Evolutionary conservation across 2,329 filamentous ascomycete genomes (phyloP), one percentile per base, ranked within the genome.

Genomic region (Rachicladosporium sp.): DNA sequence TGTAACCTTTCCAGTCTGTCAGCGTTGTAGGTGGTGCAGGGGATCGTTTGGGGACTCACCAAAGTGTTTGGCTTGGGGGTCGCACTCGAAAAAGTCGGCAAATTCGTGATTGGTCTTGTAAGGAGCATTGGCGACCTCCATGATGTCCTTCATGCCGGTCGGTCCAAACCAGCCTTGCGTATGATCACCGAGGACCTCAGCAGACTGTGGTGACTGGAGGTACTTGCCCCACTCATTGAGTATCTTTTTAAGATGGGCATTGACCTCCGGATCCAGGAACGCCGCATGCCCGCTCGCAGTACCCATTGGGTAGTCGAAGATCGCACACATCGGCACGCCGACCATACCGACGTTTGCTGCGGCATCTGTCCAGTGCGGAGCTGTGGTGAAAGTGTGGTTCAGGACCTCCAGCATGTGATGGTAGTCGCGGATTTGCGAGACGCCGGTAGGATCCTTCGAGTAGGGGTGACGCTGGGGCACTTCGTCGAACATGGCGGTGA

Each of bases 371-470:
- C 65, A 68, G 8, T 53, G 51, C 5, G 65, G 65, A 2, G 63
- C 62, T 9, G 53, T 56, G 7, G 51, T 58, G 31, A 67, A 51
- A 31, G 65, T 54, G 32, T 80, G 71, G 52, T 83, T 82, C 37
- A 85, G 64, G 6, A 82, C 66, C 13, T 65, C 61, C 12, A 85
- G 66, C 73, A 85, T 77, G 48, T 83, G 76, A 4, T 69, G 42
- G 49, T 80, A 82, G 59, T 81, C 70, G 6, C 74, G 70, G 41
- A 85, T 73, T 58, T 81, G 76, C 29, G 64, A 68, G 38, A 68
- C 64, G 2, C 78, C 78, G 1, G 71, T 74, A 0, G 78, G 77
- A 44, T 82, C 78, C 5, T 63, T 65, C 43, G 58, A 54, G 58
- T 84, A 84, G 0, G 73, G 72, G 11, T 67, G 61, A 56, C 75